phyloP scores from a whole-genome alignment of 108 stramenopile genomes.

The Stephanodiscus minutulus region DNA sequence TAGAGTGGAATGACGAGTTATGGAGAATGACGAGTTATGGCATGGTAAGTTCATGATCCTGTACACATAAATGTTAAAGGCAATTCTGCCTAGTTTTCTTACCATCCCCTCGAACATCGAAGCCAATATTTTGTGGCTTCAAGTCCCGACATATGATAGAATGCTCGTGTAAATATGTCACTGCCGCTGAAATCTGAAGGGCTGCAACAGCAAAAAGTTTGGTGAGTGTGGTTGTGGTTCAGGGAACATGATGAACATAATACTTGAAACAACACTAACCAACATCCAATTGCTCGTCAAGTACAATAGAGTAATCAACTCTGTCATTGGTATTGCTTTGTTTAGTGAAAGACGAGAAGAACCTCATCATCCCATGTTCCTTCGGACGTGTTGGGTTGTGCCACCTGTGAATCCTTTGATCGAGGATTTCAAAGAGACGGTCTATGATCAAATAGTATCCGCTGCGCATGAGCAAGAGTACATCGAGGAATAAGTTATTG shows the following conservation, averaged over 20 bases:
- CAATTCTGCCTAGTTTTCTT: background rate
- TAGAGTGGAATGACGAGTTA: too few species aligned
- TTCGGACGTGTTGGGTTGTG: background rate
- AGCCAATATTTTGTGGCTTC: constrained; percentile 56
- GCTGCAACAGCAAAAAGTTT: constrained; percentile 17
- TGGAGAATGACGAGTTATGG: too few species aligned
- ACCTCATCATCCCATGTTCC: background rate
- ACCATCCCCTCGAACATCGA: constrained; percentile 30
- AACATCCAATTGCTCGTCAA: constrained; percentile 27
- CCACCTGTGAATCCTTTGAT: constrained; percentile 45
- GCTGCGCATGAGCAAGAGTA: background rate
- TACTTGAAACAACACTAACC: background rate
- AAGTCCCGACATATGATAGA: constrained; percentile 52
- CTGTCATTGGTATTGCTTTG: background rate
- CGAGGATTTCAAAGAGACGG: constrained; percentile 53
- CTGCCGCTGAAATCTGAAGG: constrained; percentile 37
- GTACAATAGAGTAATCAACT: background rate
- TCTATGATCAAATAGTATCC: constrained; percentile 70
- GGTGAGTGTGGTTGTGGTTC: too few species aligned
- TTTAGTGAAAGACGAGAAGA: background rate
- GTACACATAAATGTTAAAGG: background rate
- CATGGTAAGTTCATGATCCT: background rate
- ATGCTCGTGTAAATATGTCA: constrained; percentile 36
- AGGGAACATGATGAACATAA: background rate
- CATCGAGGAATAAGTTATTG: background rate